Evolutionary conservation across 1,284 basidiomycete species (phyloP), one percentile per base, ranked within the genome.

Genomic region (Pascua guehoae): DNA sequence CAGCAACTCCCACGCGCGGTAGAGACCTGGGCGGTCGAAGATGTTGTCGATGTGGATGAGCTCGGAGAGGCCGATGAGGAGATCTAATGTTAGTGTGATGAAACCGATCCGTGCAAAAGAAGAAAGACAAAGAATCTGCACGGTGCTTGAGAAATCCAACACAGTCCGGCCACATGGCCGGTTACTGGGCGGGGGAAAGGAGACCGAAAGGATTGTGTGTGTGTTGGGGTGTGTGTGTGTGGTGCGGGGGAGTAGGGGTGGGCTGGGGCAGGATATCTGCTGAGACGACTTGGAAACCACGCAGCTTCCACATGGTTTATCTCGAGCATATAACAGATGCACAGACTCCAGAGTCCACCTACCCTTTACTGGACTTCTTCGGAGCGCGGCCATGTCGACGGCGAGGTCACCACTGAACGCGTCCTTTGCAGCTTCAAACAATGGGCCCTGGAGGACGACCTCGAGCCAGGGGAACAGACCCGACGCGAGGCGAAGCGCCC

Each of bases 391-490:
- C 59, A 57, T 58, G 43, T 65, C 57, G 12, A 52, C 54, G 2
- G 57, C 53, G 3, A 58, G 52, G 14, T 61, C 55, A 16, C 60
- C 63, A 12, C 51, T 50, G 32, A 57, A 44, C 10, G 58, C 54
- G 39, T 64, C 63, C 50, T 61, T 61, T 2, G 59, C 46, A 7
- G 51, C 53, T 12, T 53, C 58, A 32, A 73, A 64, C 46, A 73
- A 48, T 5, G 73, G 68, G 14, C 73, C 73, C 10, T 49, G 41
- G 18, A 75, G 52, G 14, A 75, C 51, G 4, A 58, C 57, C 52
- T 70, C 71, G 16, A 75, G 46, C 71, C 72, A 73, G 1, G 64
- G 65, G 59, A 74, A 75, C 10, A 75, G 51, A 0, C 66, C 69
- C 2, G 67, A 69, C 5, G 62, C 59, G 32, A 65, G 40, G 8